phyloP scores from a whole-genome alignment of 139 green algal genomes.

The Chlamydomonas schloesseri region DNA sequence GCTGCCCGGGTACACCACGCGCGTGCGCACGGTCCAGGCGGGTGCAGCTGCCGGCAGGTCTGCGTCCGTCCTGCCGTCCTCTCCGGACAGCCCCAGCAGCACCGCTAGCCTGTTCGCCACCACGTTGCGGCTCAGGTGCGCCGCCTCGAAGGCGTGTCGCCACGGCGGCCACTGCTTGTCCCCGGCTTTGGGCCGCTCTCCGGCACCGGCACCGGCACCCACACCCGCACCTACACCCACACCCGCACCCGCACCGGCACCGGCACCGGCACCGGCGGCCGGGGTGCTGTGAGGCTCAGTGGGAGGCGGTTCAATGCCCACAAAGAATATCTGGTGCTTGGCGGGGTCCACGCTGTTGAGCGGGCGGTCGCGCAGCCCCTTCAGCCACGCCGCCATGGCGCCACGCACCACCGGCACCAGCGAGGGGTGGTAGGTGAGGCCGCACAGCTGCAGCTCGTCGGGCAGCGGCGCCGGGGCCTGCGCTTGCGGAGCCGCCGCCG shows the following conservation, averaged over 20 bases:
- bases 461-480: neutral
- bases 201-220: too few relatives aligned
- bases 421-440: neutral
- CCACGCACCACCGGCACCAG: neutral
- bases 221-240: too few relatives aligned
- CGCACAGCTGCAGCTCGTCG: constrained; percentile 1
- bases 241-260: too few relatives aligned
- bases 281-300: neutral
- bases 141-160: too few relatives aligned
- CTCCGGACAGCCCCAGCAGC: too few relatives aligned
- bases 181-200: too few relatives aligned
- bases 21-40: neutral
- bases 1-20: neutral
- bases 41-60: too few relatives aligned
- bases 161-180: too few relatives aligned
- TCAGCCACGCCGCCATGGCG: neutral
- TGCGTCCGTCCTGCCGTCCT: too few relatives aligned
- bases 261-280: neutral
- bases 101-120: too few relatives aligned
- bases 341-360: neutral
- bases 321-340: neutral
- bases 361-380: neutral
- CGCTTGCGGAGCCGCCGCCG: too few relatives aligned
- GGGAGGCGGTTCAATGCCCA: neutral
- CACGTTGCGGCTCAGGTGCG: too few relatives aligned